Percentiles rank a stretch among this genome's conserved stretches.
Conservation (phyloP, 2,329 filamentous ascomycete genomes). For the Colletotrichum euphorbiae region DNA sequence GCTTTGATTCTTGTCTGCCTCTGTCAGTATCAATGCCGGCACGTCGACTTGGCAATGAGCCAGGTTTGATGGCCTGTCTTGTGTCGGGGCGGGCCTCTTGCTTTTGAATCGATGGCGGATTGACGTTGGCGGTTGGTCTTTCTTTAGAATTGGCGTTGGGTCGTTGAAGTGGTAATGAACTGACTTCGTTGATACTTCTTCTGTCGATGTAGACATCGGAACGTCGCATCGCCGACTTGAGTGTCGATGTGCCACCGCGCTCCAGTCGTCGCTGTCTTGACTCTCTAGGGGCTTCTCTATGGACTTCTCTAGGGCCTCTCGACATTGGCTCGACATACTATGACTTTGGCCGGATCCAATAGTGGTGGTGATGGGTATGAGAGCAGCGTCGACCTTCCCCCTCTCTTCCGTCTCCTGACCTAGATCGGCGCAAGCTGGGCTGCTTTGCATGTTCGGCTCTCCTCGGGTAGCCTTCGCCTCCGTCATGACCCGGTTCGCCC, state of each 20-base stretch:
- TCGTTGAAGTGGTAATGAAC: constrained; percentile 1
- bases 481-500: not conserved
- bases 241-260: constrained; percentile 22
- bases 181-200: constrained; percentile 12
- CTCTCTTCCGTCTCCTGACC: not conserved
- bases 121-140: not conserved
- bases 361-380: constrained; percentile 72
- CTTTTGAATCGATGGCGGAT: not conserved
- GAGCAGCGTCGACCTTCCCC: constrained; percentile 54
- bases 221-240: constrained; percentile 9
- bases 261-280: constrained; percentile 23
- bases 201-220: constrained; percentile 34
- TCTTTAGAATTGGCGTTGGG: not conserved
- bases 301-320: not conserved
- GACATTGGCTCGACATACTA: constrained; percentile 18
- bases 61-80: not conserved
- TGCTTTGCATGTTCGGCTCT: not conserved
- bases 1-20: not conserved
- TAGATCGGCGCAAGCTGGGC: not conserved
- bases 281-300: not conserved
- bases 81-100: not conserved
- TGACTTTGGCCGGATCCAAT: constrained; percentile 60
- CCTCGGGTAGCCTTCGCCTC: not conserved
- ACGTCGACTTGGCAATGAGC: not conserved
- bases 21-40: not conserved